Percentiles rank a stretch among this genome's conserved stretches.
These are phyloP conservation scores for Diaporthe sp. DNA, from an alignment of 2,329 filamentous ascomycete species.

Conservation along the genomic window DNA sequence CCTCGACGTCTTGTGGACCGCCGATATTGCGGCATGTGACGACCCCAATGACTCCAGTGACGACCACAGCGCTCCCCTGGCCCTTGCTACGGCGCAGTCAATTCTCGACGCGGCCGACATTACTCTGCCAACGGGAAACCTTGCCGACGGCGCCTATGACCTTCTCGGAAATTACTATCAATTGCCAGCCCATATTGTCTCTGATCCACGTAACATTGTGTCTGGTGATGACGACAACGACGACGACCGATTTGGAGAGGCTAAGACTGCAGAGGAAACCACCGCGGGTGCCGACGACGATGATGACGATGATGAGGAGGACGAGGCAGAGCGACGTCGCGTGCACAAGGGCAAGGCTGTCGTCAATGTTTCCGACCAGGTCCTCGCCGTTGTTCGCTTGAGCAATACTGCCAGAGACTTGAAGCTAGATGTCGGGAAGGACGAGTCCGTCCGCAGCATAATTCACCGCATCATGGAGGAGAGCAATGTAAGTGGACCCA, in stretches of 20 bases:
- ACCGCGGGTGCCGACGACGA: constrained; percentile 47
- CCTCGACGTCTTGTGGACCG: constrained; percentile 76
- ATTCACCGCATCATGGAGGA: constrained; percentile 74
- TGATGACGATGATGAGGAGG: constrained; percentile 45
- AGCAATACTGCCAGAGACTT: constrained; percentile 79
- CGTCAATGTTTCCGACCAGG: constrained; percentile 60
- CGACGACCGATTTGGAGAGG: constrained; percentile 6
- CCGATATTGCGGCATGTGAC: constrained; percentile 52
- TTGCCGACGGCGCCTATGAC: constrained; percentile 81
- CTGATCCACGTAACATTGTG: constrained; percentile 73
- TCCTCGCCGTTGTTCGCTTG: constrained; percentile 73
- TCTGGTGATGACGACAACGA: constrained; percentile 44
- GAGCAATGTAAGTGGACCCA: constrained; percentile 67
- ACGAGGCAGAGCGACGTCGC: constrained; percentile 48
- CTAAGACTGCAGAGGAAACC: constrained; percentile 46
- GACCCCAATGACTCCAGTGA: constrained; percentile 42
- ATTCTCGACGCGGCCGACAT: constrained; percentile 85
- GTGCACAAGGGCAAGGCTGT: constrained; percentile 69
- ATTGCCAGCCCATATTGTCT: constrained; percentile 77
- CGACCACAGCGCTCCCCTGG: constrained; percentile 55
- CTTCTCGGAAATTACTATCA: constrained; percentile 78
- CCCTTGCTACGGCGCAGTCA: constrained; percentile 79
- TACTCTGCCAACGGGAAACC: constrained; percentile 79
- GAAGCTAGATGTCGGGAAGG: constrained; percentile 67
- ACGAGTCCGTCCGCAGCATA: constrained; percentile 76